Percentiles rank a stretch among this genome's conserved stretches.
Conservation (phyloP, 768 basidiomycete genomes). For the Boletellus ananiceps region DNA sequence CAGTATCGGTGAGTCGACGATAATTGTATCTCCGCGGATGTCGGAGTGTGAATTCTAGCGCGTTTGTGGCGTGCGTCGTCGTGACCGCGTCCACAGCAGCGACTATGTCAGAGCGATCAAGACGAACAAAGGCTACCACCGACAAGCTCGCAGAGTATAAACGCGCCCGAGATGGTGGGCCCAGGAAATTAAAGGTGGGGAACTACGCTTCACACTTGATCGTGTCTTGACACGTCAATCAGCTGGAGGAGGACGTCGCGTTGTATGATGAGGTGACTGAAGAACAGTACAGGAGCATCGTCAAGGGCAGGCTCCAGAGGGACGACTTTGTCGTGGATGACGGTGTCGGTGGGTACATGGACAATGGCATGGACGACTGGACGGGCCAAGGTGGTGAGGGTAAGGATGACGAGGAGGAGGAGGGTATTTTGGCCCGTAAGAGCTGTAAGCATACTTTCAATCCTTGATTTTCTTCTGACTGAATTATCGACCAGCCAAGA, state of each 20-base stretch:
- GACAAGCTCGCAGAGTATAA: constrained; percentile 59
- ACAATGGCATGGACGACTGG: constrained; percentile 98
- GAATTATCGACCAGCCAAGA: constrained; percentile 25
- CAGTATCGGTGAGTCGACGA: constrained; percentile 13
- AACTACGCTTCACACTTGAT: background rate
- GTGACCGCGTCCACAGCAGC: background rate
- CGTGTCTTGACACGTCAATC: constrained; percentile 23
- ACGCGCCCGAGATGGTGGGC: constrained; percentile 55
- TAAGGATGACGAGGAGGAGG: constrained; percentile 48
- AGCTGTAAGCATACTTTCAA: constrained; percentile 32
- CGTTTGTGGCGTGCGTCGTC: constrained; percentile 26
- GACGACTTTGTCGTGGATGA: constrained; percentile 98
- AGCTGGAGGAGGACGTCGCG: constrained; percentile 55
- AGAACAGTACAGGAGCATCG: constrained; percentile 83
- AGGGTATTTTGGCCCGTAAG: constrained; percentile 33
- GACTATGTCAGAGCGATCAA: constrained; percentile 27
- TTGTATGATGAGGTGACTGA: constrained; percentile 91
- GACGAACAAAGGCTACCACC: constrained; percentile 17
- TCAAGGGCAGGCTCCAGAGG: constrained; percentile 70
- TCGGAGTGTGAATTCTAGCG: constrained; percentile 25
- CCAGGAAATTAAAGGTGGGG: constrained; percentile 54
- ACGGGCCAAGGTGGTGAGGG: constrained; percentile 53
- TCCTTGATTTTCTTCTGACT: background rate
- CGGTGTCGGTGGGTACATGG: constrained; percentile 84
- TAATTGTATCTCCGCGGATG: constrained; percentile 10